Evolutionary conservation across 139 green algal genomes (phyloP), one percentile per base, ranked within the genome.

Genomic region (Micractinium conductrix): DNA sequence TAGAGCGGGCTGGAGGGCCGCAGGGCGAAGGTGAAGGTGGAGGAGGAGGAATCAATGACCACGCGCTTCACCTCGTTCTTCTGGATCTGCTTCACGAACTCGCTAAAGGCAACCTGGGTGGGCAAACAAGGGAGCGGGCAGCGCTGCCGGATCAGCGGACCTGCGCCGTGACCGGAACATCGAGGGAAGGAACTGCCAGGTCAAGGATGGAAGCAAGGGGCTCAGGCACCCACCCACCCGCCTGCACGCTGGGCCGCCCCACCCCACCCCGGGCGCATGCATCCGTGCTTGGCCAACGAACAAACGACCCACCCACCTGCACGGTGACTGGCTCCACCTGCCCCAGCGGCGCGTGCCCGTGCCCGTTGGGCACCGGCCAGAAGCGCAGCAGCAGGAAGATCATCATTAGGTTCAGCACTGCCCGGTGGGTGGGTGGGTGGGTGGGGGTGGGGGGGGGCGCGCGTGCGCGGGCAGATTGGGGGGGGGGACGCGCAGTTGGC

Each of bases 31-130:
- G 68, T 90, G 50, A 96, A 84, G 26, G 89, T 67, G 55, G 72
- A 58, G 37, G 48, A 45, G 44, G 86, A 21, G 22, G 95, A 95
- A 73, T 98, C 94, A n/a, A 98, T 85, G 1, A 84, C 80, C 4
- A 98, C 90, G 19, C 83, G 74, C 33, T 86, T 26, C 42, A 98
- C 93, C 35, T 98, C 91, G 80, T 96, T 90, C 33, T 75, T 83
- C 78, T 91, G 90, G 45, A 95, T 88, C 30, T 87, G 81, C 80
- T 88, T 71, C 30, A 98, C 86, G 74, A 98, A 98, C 79, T 95
- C 91, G 6, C 87, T 93, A 42, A 93, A 97, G 19, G 93, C 89
- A 42, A 95, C 86, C 73, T 78, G 70, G 21, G 30, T 65, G 17
- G 30, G 55, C 26, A 65, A 26, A 65, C 30, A 14, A 65, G 5